Base-by-base conservation (phyloP, 2,329 filamentous ascomycete genomes). In the Stachybotrys echinatus region DNA sequence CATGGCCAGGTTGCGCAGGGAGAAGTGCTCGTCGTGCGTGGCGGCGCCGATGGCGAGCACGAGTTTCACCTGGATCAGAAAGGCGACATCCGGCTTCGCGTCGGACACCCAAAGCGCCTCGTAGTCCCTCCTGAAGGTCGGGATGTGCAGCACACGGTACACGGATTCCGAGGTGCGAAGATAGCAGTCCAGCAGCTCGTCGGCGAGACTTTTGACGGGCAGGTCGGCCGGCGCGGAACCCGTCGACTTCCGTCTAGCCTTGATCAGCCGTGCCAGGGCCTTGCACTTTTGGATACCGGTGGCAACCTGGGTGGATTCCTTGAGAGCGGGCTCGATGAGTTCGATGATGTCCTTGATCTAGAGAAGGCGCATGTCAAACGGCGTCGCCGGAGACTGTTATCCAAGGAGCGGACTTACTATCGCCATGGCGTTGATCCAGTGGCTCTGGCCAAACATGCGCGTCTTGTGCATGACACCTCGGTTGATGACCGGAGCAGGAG, bases 81-180 rank as follows among this genome's bases (percentile, higher is more conserved):
- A 81, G 6, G 66, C 62, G 17, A 66, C 58, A 23, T 68, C 74
- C 2, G 69, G 65, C 0, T 64, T 63, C 19, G 62, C 55, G 0
- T 72, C 69, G 17, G 70, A 68, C 27, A 69, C 62, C 76, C 75
- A 80, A 59, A 75, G 77, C 3, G 61, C 57, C 10, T 71, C 68
- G 55, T 84, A 85, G 27, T 81, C 76, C 12, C 67, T 67, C 42
- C 71, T 66, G 53, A 86, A 85, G 0, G 74, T 76, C 0, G 81
- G 81, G 1, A 79, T 60, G 58, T 86, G 77, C 8, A 86, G 51
- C 21, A 86, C 71, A 3, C 83, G 74, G 53, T 79, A 73, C 17
- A 79, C 74, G 1, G 76, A 75, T 56, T 85, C 81, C 40, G 80
- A 74, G 1, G 76, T 76, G 45, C 77, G 68, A 18, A 86, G 64